Percentiles rank a stretch among this genome's conserved stretches.
Evolutionary conservation across 2,329 filamentous ascomycete species (phyloP).

Genomic region (Geosmithia morbida): DNA sequence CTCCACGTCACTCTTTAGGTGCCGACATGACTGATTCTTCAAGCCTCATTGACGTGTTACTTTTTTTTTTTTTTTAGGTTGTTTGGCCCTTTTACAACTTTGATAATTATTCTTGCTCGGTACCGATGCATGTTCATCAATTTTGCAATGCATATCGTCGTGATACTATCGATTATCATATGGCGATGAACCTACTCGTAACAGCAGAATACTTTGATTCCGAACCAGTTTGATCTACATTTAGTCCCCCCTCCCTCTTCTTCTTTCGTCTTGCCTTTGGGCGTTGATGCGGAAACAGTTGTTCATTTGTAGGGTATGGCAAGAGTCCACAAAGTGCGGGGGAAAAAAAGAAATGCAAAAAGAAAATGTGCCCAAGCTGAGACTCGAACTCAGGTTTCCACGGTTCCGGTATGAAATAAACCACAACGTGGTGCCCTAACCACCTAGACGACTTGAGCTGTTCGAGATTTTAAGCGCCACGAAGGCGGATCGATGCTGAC

Average conservation of each 20-base stretch:
- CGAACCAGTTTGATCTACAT: too few relatives aligned
- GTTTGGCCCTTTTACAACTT: too few relatives aligned
- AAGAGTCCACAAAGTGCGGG: background rate
- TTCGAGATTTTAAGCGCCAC: background rate
- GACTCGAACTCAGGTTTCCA: slow-evolving; percentile 3
- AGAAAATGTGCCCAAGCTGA: slow-evolving; percentile 3
- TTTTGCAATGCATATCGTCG: too few relatives aligned
- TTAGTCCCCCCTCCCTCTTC: too few relatives aligned
- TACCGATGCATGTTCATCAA: too few relatives aligned
- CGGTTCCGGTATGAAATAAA: slow-evolving; percentile 1
- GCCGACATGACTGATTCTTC: background rate
- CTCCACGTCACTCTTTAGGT: background rate
- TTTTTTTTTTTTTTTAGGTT: background rate
- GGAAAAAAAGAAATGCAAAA: background rate
- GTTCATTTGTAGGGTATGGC: too few relatives aligned
- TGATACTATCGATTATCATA: too few relatives aligned
- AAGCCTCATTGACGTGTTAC: background rate
- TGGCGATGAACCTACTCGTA: too few relatives aligned
- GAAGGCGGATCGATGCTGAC: background rate
- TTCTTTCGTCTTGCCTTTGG: too few relatives aligned
- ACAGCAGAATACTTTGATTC: too few relatives aligned
- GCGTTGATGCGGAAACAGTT: too few relatives aligned
- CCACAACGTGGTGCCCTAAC: slow-evolving; percentile 3
- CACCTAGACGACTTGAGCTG: slow-evolving; percentile 3
- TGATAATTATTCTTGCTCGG: too few relatives aligned